phyloP scores from a whole-genome alignment of 1,284 basidiomycete species.

The Tilletiaria anomala region DNA sequence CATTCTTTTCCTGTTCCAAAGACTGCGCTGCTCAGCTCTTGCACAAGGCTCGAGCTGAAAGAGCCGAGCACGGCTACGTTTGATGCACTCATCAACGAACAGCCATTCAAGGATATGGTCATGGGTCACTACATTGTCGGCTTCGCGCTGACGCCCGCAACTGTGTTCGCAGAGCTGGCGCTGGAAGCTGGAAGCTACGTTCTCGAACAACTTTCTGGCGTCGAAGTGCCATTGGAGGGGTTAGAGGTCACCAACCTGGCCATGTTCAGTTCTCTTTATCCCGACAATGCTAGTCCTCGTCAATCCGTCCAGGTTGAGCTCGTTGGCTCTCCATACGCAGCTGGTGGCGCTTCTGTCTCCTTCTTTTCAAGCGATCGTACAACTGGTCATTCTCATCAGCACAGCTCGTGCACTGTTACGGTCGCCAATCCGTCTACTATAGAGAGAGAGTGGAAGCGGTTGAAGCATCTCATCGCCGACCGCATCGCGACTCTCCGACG shows the following conservation, averaged over 20 bases:
- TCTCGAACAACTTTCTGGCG: background rate
- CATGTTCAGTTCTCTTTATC: constrained; percentile 14
- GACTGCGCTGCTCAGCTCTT: constrained; percentile 7
- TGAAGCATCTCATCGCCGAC: constrained; percentile 9
- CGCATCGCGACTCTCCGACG: constrained; percentile 4
- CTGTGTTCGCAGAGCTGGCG: constrained; percentile 16
- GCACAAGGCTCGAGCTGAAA: constrained; percentile 5
- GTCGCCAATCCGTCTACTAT: constrained; percentile 1
- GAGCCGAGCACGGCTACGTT: constrained; percentile 7
- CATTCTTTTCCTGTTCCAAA: constrained; percentile 5
- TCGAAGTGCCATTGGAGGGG: background rate
- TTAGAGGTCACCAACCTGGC: constrained; percentile 13
- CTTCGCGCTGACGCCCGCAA: constrained; percentile 10
- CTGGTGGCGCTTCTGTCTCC: constrained; percentile 10
- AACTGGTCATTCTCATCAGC: constrained; percentile 13
- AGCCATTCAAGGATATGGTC: constrained; percentile 14
- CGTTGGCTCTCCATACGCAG: constrained; percentile 8
- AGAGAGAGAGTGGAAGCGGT: constrained; percentile 6
- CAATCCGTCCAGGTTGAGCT: constrained; percentile 11
- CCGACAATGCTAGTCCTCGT: constrained; percentile 6
- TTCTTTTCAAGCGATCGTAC: constrained; percentile 14
- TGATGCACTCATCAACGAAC: constrained; percentile 7
- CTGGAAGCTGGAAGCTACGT: constrained; percentile 12
- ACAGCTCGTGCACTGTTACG: constrained; percentile 11
- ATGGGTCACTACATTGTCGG: constrained; percentile 15